Evolutionary conservation across 1,284 basidiomycete genomes (phyloP), one percentile per base, ranked within the genome.

Genomic region (Grifola frondosa): DNA sequence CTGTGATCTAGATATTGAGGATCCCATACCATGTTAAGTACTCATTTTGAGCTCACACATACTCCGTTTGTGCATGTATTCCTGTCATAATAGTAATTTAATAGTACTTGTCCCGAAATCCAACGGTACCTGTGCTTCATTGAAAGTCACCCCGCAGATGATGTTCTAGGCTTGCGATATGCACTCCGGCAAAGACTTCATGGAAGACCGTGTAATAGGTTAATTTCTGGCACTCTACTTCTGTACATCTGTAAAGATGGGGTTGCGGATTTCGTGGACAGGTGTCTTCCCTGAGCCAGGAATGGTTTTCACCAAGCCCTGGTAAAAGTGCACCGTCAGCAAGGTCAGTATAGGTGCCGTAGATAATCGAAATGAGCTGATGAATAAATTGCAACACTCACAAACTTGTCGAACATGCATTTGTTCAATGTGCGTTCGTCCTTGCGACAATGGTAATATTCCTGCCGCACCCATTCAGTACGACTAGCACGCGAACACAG

Each of bases 371-470:
- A 16, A 20, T 7, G 13, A 12, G 12, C 24, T n/a, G 16, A 25
- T 22, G 22, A 2, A 8, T 15, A 17, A 36, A 24, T 36, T 43
- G 28, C 62, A 13, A 28, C 31, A 74, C 85, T 56, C 52, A 92
- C 91, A 53, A 99, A 78, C 68, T 97, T 98, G 69, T 96, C 88
- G 61, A 97, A 96, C 73, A 98, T 91, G 71, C 97, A 99, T 53
- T 85, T 75, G 77, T 99, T 99, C 43, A 99, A 78, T 44, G 82
- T 69, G 54, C 87, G 84, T 68, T 99, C 97, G 20, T 84, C 84
- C 67, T 92, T 88, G 56, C 96, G 85, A 68, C 97, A 99, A 32
- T 77, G 78, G 64, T 89, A 88, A 65, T 92, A 94, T 70, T 96
- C 87, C 93, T 95, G 67, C 17, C 3, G 30, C 9, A 20, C 5